Conservation (phyloP, 2,329 filamentous ascomycete species). For the Stagonosporopsis tanaceti region DNA sequence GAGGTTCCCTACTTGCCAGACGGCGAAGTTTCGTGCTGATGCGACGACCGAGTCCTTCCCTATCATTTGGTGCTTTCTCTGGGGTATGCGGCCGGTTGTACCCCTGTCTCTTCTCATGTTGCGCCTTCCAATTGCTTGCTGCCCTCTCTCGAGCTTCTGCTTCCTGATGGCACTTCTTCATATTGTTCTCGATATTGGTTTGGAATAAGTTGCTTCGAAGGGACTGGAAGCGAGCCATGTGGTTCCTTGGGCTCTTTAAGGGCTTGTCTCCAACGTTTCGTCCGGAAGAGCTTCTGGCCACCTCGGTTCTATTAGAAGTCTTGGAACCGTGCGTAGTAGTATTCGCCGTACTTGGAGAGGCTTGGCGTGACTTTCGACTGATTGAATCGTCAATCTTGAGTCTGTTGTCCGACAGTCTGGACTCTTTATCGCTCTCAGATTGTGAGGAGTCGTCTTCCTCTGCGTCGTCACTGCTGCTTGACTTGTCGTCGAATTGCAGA, state of each 20-base stretch:
- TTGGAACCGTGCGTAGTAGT: slow-evolving; percentile 21
- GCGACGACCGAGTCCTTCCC: slow-evolving; percentile 33
- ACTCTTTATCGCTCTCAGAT: slow-evolving; percentile 20
- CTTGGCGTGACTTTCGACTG: slow-evolving; percentile 18
- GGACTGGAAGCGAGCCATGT: slow-evolving; percentile 46
- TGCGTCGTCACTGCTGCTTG: slow-evolving; percentile 33
- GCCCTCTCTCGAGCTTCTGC: slow-evolving; percentile 29
- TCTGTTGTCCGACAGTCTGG: slow-evolving; percentile 12
- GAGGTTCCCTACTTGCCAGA: slow-evolving; percentile 40
- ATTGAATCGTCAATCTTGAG: slow-evolving; percentile 19
- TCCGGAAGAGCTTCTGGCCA: slow-evolving; percentile 10
- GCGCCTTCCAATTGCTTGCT: slow-evolving; percentile 35
- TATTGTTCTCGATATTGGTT: slow-evolving; percentile 40
- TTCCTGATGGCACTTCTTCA: slow-evolving; percentile 30
- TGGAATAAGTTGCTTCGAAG: slow-evolving; percentile 46
- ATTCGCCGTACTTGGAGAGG: slow-evolving; percentile 5
- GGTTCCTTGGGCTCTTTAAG: slow-evolving; percentile 30
- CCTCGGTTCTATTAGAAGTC: slow-evolving; percentile 18
- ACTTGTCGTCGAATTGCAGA: slow-evolving; percentile 35
- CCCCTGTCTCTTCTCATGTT: slow-evolving; percentile 40
- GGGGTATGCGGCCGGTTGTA: slow-evolving; percentile 36
- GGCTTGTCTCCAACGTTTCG: slow-evolving; percentile 15
- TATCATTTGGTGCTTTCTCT: slow-evolving; percentile 25
- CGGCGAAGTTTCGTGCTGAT: slow-evolving; percentile 38
- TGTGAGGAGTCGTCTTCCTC: slow-evolving; percentile 3